Evolutionary conservation across 306 rosid species (phyloP), one percentile per base, ranked within the genome.

Genomic region (Sesbania bispinosa): DNA sequence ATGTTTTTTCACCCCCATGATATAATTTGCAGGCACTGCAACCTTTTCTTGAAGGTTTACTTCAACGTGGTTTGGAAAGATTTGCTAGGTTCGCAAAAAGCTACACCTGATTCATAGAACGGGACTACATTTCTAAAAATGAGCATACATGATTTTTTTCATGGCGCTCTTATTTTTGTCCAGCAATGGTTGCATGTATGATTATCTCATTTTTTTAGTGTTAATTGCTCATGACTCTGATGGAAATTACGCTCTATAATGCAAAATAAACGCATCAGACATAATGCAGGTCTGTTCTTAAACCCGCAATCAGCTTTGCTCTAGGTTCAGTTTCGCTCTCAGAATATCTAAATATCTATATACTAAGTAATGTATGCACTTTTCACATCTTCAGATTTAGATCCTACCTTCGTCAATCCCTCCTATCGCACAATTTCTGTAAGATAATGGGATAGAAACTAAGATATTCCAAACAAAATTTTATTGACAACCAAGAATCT

Each of bases 31-130:
- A 95, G 99, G 97, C 97, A 32, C 79, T 91, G 78, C 79, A 86
- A 79, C 99, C 97, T 47, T 86, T 95, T 67, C 97, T 89, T 24
- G 85, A 89, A 82, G 79, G 80, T 77, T 80, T 95, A 72, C 99
- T 95, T 69, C 48, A 9, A 67, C 79, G 87, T 21, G 96, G 96
- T 63, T 81, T 95, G 82, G 87, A 91, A 81, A 70, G 84, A 61
- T 91, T 91, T 76, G 89, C 95, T 14, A 83, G 50, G 0, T 79
- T 85, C 64, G 90, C 88, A 16, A 87, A 81, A 78, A 88, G 77
- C 84, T 88, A 82, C 84, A 46, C 85, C 58, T 45, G 50, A 59
- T 73, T 78, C 69, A 76, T 73, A 46, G n/a, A 27, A 43, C 30
- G 51, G 73, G 77, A 29, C 61, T 69, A 16, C 48, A 51, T 65